A percentile compares a stretch with the other conserved stretches of the same genome.
Evolutionary conservation across 164 flowering plant genomes (phyloP).

Genomic region (Euptelea pleiosperma): DNA sequence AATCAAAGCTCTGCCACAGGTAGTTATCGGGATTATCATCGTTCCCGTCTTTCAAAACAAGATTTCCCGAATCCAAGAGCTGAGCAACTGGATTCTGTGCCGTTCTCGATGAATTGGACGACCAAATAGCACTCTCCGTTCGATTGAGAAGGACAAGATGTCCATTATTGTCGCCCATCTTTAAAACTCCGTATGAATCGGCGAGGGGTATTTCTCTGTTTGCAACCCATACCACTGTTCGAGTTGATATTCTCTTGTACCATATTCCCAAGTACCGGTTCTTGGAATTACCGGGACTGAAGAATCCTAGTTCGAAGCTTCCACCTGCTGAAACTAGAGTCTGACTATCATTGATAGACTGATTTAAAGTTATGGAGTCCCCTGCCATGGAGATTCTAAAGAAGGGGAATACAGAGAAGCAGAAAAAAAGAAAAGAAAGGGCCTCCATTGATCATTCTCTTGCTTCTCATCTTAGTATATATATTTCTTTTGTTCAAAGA

Average conservation of each 20-base stretch:
- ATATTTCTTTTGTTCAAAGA: too few relatives aligned
- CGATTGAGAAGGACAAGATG: not conserved
- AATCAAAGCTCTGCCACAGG: too few relatives aligned
- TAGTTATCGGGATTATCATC: too few relatives aligned
- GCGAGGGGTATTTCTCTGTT: not conserved
- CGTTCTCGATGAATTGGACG: not conserved
- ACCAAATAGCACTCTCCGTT: not conserved
- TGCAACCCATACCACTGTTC: constrained; percentile 4
- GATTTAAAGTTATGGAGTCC: not conserved
- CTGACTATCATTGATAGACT: not conserved
- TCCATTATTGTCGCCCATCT: not conserved
- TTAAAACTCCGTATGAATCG: not conserved
- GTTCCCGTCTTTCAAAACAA: constrained; percentile 2
- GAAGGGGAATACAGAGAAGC: not conserved
- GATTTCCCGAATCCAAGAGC: constrained; percentile 8
- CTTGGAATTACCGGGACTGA: not conserved
- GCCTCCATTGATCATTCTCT: too few relatives aligned
- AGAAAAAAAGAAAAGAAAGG: not conserved
- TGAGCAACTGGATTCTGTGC: not conserved
- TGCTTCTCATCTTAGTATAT: too few relatives aligned
- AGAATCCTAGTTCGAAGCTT: constrained; percentile 5
- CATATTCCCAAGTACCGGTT: constrained; percentile 8
- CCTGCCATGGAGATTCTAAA: not conserved
- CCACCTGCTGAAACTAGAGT: not conserved
- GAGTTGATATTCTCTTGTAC: not conserved